phyloP scores from a whole-genome alignment of 345 rosid genomes.

The Pelargonium nanum region DNA sequence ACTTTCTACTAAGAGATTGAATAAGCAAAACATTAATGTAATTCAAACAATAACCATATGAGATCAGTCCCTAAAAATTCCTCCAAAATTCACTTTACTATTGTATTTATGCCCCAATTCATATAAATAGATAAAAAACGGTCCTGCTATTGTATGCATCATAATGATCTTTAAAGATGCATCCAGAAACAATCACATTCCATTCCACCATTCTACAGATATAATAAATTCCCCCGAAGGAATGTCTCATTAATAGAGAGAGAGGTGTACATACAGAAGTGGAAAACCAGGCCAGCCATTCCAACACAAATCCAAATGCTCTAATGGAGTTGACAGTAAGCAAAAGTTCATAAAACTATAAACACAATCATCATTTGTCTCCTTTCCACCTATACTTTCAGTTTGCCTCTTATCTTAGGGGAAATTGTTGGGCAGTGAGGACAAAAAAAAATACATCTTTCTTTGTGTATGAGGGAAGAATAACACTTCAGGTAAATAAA shows the following conservation, averaged over 20 bases:
- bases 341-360: background rate
- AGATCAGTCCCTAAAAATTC: background rate
- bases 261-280: background rate
- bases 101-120: background rate
- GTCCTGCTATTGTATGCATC: background rate
- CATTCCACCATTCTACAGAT: no score
- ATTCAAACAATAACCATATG: background rate
- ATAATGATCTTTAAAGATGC: background rate
- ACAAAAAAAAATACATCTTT: no score
- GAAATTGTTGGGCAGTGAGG: background rate
- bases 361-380: background rate
- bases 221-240: no score
- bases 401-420: background rate
- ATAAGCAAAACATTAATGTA: background rate
- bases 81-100: background rate
- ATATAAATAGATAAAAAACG: no score
- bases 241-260: background rate
- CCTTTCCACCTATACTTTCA: background rate
- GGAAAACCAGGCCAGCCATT: background rate
- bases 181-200: background rate
- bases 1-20: background rate
- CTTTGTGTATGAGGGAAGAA: no score
- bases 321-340: background rate
- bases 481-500: no score
- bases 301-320: background rate